Evolutionary conservation across 768 basidiomycete genomes (phyloP), one percentile per base, ranked within the genome.

Genomic region (Asterophora lycoperdoides): DNA sequence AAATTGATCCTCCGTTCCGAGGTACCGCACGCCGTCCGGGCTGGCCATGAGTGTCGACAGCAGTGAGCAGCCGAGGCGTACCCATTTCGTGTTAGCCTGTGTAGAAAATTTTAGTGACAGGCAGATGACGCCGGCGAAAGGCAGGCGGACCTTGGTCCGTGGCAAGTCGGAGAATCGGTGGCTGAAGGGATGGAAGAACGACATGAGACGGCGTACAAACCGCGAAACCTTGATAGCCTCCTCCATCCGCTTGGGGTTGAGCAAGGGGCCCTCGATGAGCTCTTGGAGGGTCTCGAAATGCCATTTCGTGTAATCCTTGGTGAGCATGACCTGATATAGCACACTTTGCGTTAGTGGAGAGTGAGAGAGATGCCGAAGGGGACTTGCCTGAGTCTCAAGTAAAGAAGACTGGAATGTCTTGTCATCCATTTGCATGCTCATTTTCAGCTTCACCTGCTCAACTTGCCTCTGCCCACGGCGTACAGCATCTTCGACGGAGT

Each of bases 401-500:
- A 99, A 71, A 34, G 76, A 78, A 4, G 83, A 73, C 60, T 94
- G 91, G 67, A 98, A 99, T 4, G 86, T 80, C 63, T 78, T 85
- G 65, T 98, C 96, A 63, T 99, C 96, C 81, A 98, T 90, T 68
- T 92, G 89, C 79, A 96, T 83, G 51, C 86, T 88, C 61, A 88
- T 78, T 63, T 93, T 91, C 46, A 96, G 74, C 66, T 90, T 93
- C 19, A 81, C 84, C 58, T 93, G 89, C 58, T 96, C 92, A 2
- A 94, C 86, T 57, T 93, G 91, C 52, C 89, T 76, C 66, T 96
- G 94, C 10, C 89, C 89, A 39, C 93, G 78, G 26, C 89, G 80
- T 28, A 94, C 78, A 2, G 89, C 79, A 59, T 97, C 95, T 60
- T 94, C 91, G 1, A 87, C 74, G 26, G 83, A 89, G 58, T 86